These are phyloP conservation scores for Claviceps digitariae DNA, from an alignment of 2,329 filamentous ascomycete species.

Conservation along the genomic window DNA sequence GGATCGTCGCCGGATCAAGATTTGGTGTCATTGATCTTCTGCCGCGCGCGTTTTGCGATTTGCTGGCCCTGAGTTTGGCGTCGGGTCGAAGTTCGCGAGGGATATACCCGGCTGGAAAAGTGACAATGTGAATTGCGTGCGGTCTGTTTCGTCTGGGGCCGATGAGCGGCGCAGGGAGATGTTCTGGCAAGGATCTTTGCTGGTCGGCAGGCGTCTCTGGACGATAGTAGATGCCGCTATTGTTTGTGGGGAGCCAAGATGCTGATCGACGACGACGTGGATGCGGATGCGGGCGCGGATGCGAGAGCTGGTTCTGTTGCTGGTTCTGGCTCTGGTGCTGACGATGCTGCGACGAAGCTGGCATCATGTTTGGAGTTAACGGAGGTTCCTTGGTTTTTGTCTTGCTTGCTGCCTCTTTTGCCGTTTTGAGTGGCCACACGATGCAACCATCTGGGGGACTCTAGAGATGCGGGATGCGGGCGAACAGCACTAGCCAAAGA, in stretches of 20 bases:
- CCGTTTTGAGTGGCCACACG: background rate
- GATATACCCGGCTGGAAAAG: conserved; percentile 28
- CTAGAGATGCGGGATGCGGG: background rate
- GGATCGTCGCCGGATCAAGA: background rate
- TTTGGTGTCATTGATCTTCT: background rate
- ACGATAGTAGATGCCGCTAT: conserved; percentile 7
- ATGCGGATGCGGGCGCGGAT: background rate
- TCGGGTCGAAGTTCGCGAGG: conserved; percentile 28
- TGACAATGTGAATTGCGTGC: conserved; percentile 29
- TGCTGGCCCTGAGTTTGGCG: background rate
- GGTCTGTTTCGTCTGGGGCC: conserved; percentile 25
- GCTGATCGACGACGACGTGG: conserved; percentile 3
- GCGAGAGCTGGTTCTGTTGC: background rate
- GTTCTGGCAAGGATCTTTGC: conserved; percentile 1
- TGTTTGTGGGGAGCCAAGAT: conserved; percentile 4
- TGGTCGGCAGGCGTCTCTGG: conserved; percentile 1
- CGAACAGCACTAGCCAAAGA: background rate
- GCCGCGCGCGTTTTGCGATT: background rate
- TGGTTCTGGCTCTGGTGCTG: background rate
- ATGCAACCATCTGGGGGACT: background rate
- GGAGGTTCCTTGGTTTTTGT: background rate
- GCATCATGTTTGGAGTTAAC: conserved; percentile 5
- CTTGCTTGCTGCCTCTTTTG: no score
- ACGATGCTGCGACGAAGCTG: background rate
- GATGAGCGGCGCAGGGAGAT: conserved; percentile 25